Evolutionary conservation across 768 basidiomycete genomes (phyloP), one percentile per base, ranked within the genome.

Genomic region (Mycena amicta): DNA sequence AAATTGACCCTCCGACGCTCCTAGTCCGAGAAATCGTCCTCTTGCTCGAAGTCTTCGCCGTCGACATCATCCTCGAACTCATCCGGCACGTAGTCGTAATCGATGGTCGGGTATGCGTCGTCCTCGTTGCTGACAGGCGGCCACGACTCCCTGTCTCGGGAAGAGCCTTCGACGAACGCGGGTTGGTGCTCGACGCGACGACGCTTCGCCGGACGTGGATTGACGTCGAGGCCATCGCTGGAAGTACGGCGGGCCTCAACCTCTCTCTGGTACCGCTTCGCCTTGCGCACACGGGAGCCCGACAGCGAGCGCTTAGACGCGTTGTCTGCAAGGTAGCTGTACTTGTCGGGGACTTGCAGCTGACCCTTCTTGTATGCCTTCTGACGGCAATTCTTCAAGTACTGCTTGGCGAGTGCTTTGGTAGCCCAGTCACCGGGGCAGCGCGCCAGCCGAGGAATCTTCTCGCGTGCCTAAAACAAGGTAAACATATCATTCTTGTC

Each of bases 201-300:
- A 8, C 22, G 15, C 22, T 45, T 23, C 8, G 43, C 43, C 15
- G 22, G 15, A 45, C 43, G 43, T n/a, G n/a, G n/a, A n/a, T n/a
- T 18, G 8, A 18, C 33, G 8, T 18, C 33, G 8, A 18, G 18
- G 18, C 18, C 33, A 18, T 37, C 33, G 33, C 33, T 37, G 15
- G 43, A 45, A 6, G 22, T 8, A 8, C 12, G 43, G 22, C 43
- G 43, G 15, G 12, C 43, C 12, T 45, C 43, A 8, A 5, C 8
- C 22, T 45, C 43, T 8, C 12, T 15, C 74, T 76, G 49, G 28
- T 50, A 50, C 6, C 11, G 22, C 49, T 22, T 53, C 20, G 52
- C 52, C 26, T 33, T 41, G 6, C n/a, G 28, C 5, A 33, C 52
- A 13, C 52, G 52, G 13, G 39, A 37, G 6, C 52, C 52, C 8